Percentiles rank a stretch among this genome's conserved stretches.
Conservation (phyloP, 148 eudicot genomes). For the Camellia sinensis region DNA sequence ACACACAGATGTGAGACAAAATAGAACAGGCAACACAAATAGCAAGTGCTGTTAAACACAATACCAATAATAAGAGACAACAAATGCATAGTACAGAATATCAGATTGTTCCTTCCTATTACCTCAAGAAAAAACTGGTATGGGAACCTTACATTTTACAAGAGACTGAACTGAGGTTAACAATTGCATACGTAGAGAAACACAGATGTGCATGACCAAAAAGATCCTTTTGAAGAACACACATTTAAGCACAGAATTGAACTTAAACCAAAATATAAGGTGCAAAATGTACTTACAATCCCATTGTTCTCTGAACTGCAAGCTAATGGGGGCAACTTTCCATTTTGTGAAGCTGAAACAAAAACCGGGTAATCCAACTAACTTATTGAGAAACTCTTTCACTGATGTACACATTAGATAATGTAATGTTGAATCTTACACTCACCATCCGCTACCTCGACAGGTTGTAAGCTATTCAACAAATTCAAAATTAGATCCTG, state of each 20-base stretch:
- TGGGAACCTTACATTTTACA: neutral
- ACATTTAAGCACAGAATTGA: slow-evolving; percentile 7
- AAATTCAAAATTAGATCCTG: slow-evolving; percentile 82
- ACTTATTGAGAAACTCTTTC: slow-evolving; percentile 13
- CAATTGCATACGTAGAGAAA: neutral
- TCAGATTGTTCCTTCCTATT: neutral
- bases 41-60: neutral
- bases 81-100: neutral
- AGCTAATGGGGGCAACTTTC: slow-evolving; percentile 49
- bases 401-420: slow-evolving; percentile 7
- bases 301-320: slow-evolving; percentile 66
- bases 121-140: slow-evolving; percentile 4
- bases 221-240: neutral
- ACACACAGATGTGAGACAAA: neutral
- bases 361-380: slow-evolving; percentile 9
- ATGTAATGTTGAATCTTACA: slow-evolving; percentile 8
- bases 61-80: neutral
- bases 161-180: slow-evolving; percentile 4
- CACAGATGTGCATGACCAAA: neutral
- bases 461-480: slow-evolving; percentile 64
- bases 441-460: slow-evolving; percentile 76
- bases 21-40: neutral
- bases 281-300: slow-evolving; percentile 48
- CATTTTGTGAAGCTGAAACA: slow-evolving; percentile 62
- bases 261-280: neutral